These are phyloP conservation scores for Rhododendron kiyosumense DNA, from an alignment of 148 eudicot genomes.

Conservation along the genomic window DNA sequence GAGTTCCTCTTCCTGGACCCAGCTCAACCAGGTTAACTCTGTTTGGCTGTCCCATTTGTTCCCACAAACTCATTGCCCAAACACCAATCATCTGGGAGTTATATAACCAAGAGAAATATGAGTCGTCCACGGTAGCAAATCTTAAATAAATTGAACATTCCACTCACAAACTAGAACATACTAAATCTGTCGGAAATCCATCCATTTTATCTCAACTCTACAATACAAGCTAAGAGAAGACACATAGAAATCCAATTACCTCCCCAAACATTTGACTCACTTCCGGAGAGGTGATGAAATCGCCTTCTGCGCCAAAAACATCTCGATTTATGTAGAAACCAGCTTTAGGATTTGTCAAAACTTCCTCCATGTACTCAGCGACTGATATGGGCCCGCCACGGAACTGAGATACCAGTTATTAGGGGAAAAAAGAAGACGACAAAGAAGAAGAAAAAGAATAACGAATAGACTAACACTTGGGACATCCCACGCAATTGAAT, in stretches of 20 bases:
- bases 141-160: neutral
- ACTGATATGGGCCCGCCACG: conserved; percentile 96
- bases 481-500: neutral
- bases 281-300: conserved; percentile 96
- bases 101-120: neutral
- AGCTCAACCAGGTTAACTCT: conserved; percentile 81
- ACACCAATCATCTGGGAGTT: conserved; percentile 77
- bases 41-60: conserved; percentile 87
- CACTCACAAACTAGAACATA: neutral
- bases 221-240: neutral
- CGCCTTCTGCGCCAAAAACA: conserved; percentile 96
- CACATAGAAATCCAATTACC: conserved; percentile 35
- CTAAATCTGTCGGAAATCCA: neutral
- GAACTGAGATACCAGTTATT: conserved; percentile 38
- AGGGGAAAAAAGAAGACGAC: neutral
- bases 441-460: neutral
- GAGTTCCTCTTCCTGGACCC: conserved; percentile 98
- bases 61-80: conserved; percentile 96
- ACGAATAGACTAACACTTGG: neutral
- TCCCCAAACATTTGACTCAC: conserved; percentile 99
- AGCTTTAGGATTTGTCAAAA: conserved; percentile 83
- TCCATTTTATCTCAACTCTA: neutral
- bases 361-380: conserved; percentile 99
- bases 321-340: conserved; percentile 96
- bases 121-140: neutral